Conservation (phyloP, 139 green algal genomes). For the Micractinium sp. region DNA sequence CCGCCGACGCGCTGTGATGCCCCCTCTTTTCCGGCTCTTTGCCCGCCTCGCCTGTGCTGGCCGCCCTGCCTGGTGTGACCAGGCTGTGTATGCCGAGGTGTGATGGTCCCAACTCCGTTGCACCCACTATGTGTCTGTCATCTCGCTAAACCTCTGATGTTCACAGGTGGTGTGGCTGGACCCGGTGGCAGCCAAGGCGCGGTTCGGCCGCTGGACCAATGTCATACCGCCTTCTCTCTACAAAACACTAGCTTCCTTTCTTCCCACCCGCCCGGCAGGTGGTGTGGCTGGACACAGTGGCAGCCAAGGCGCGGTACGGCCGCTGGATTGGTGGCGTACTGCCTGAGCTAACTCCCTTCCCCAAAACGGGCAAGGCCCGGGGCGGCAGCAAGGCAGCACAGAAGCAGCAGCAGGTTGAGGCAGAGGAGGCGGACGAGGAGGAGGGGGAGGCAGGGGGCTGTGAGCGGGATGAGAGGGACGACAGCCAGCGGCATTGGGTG, state of each 20-base stretch:
- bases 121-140: too few species aligned
- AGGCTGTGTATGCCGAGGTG: too few species aligned
- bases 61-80: too few species aligned
- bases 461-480: slow-evolving; percentile 4
- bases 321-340: slow-evolving; percentile 72
- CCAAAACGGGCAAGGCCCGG: slow-evolving; percentile 28
- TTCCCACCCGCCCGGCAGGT: slow-evolving; percentile 36
- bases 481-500: slow-evolving; percentile 41
- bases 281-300: slow-evolving; percentile 71
- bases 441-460: background rate
- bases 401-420: slow-evolving; percentile 8
- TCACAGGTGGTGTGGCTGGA: slow-evolving; percentile 50
- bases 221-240: slow-evolving; percentile 67
- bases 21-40: too few species aligned
- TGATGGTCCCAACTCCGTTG: too few species aligned
- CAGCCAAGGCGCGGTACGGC: slow-evolving; percentile 68
- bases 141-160: too few species aligned
- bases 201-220: slow-evolving; percentile 51
- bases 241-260: background rate
- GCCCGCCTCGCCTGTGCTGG: too few species aligned
- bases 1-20: too few species aligned
- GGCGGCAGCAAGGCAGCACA: slow-evolving; percentile 27
- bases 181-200: slow-evolving; percentile 55
- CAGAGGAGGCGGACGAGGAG: slow-evolving; percentile 8
- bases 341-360: slow-evolving; percentile 63